These are phyloP conservation scores for Ophiognomonia clavigignenti-juglandacearum DNA, from an alignment of 2,329 filamentous ascomycete genomes.

Conservation along the genomic window DNA sequence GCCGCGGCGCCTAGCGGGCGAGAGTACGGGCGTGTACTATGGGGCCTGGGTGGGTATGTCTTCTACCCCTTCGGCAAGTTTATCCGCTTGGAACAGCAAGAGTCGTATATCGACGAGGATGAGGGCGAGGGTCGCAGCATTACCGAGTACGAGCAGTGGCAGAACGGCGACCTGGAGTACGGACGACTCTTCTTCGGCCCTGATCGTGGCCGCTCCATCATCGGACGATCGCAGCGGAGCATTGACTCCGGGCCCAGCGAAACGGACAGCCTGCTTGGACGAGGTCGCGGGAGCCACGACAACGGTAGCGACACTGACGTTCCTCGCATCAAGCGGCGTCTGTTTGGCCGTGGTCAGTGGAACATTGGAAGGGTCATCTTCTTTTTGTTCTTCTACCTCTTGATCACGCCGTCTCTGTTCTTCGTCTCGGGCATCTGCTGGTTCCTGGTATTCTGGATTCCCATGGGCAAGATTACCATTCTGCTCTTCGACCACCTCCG, in stretches of 20 bases:
- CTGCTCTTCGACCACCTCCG: conserved; percentile 87
- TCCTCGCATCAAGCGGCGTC: conserved; percentile 64
- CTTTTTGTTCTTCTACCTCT: conserved; percentile 91
- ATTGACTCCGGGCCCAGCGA: conserved; percentile 81
- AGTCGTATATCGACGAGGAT: conserved; percentile 91
- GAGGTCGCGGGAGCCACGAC: conserved; percentile 47
- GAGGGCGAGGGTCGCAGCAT: conserved; percentile 94
- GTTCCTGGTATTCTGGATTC: conserved; percentile 96
- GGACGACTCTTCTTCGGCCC: conserved; percentile 95
- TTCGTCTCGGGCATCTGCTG: conserved; percentile 86
- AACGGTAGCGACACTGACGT: conserved; percentile 28
- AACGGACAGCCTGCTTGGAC: conserved; percentile 81
- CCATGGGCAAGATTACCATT: conserved; percentile 93
- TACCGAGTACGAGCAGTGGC: conserved; percentile 98
- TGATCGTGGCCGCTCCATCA: conserved; percentile 67
- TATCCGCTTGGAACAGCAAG: conserved; percentile 87
- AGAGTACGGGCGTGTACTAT: conserved; percentile 81
- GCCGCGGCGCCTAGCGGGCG: conserved; percentile 73
- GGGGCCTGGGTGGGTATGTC: conserved; percentile 78
- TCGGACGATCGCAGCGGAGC: conserved; percentile 82
- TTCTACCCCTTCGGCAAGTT: conserved; percentile 98
- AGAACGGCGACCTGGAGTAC: conserved; percentile 93
- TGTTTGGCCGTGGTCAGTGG: conserved; percentile 96
- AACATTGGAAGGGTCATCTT: conserved; percentile 91
- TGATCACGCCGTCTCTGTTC: conserved; percentile 82